phyloP scores from a whole-genome alignment of 2,329 filamentous ascomycete species.

The Nigrospora sphaerica region DNA sequence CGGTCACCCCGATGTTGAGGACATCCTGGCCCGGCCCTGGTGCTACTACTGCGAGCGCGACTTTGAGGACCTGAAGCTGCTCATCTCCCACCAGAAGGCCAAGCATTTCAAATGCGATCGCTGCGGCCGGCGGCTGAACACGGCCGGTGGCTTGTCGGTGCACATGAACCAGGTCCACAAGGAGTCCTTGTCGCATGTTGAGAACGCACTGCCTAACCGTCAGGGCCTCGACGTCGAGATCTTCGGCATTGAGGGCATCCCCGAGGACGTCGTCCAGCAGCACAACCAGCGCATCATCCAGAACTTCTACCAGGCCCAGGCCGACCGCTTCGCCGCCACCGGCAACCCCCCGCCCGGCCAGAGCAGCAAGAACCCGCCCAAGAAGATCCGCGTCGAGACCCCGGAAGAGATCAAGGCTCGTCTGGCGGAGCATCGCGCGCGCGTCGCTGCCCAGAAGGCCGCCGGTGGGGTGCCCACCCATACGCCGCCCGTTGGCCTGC shows the following conservation, averaged over 20 bases:
- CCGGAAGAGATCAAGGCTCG: slow-evolving; percentile 73
- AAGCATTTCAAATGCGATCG: slow-evolving; percentile 98
- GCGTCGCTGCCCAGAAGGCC: slow-evolving; percentile 53
- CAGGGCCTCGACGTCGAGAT: slow-evolving; percentile 87
- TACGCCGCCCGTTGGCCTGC: slow-evolving; percentile 39
- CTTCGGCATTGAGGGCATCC: slow-evolving; percentile 96
- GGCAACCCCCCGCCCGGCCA: slow-evolving; percentile 74
- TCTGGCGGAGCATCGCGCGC: slow-evolving; percentile 68
- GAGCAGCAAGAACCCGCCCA: slow-evolving; percentile 56
- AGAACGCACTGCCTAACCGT: slow-evolving; percentile 85
- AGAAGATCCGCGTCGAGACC: slow-evolving; percentile 68
- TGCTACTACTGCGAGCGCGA: slow-evolving; percentile 99
- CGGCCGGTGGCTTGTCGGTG: slow-evolving; percentile 88
- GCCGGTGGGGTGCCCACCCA: slow-evolving; percentile 41
- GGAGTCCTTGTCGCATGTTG: slow-evolving; percentile 77
- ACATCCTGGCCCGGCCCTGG: slow-evolving; percentile 82
- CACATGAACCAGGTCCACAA: slow-evolving; percentile 99
- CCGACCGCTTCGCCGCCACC: slow-evolving; percentile 72
- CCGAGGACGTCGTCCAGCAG: slow-evolving; percentile 72
- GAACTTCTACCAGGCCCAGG: slow-evolving; percentile 78
- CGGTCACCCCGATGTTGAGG: slow-evolving; percentile 77
- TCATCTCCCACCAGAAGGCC: slow-evolving; percentile 97
- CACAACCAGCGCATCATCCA: slow-evolving; percentile 83
- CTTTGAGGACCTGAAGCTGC: slow-evolving; percentile 93
- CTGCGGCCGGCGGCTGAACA: slow-evolving; percentile 84